phyloP scores from a whole-genome alignment of 2,329 filamentous ascomycete genomes.

The Cercospora janseana region DNA sequence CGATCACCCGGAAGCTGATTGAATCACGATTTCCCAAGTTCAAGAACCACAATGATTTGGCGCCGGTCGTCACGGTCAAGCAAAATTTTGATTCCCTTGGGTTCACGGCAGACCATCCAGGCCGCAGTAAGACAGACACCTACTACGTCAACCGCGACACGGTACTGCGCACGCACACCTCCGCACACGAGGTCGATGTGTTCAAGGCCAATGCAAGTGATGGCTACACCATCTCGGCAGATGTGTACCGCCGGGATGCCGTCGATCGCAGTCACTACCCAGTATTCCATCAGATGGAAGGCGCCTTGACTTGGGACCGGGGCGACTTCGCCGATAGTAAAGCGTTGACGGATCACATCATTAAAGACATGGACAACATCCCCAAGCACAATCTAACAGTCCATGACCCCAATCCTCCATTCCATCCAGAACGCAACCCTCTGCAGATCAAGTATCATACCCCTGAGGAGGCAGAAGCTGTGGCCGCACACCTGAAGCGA shows the following conservation, averaged over 20 bases:
- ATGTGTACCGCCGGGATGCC: slow-evolving; percentile 93
- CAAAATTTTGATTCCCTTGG: slow-evolving; percentile 98
- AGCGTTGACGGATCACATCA: slow-evolving; percentile 64
- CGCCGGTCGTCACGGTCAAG: slow-evolving; percentile 76
- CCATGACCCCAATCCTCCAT: slow-evolving; percentile 77
- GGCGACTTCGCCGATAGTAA: slow-evolving; percentile 50
- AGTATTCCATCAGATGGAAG: slow-evolving; percentile 98
- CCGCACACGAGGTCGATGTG: slow-evolving; percentile 82
- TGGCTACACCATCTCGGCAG: slow-evolving; percentile 87
- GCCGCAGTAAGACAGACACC: slow-evolving; percentile 82
- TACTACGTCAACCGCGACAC: slow-evolving; percentile 89
- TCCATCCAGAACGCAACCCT: slow-evolving; percentile 76
- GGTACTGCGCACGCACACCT: slow-evolving; percentile 88
- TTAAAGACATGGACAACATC: slow-evolving; percentile 67
- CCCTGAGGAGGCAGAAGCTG: slow-evolving; percentile 73
- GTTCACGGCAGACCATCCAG: slow-evolving; percentile 83
- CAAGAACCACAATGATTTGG: slow-evolving; percentile 72
- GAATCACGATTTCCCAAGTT: slow-evolving; percentile 82
- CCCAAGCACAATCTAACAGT: slow-evolving; percentile 73
- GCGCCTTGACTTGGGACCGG: slow-evolving; percentile 84
- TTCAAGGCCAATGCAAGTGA: slow-evolving; percentile 70
- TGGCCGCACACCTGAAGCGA: slow-evolving; percentile 81
- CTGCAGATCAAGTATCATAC: slow-evolving; percentile 71
- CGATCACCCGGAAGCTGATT: slow-evolving; percentile 87
- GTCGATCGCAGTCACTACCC: slow-evolving; percentile 95